Evolutionary conservation across 1,284 basidiomycete species (phyloP).

Genomic region (Mycena sp.): DNA sequence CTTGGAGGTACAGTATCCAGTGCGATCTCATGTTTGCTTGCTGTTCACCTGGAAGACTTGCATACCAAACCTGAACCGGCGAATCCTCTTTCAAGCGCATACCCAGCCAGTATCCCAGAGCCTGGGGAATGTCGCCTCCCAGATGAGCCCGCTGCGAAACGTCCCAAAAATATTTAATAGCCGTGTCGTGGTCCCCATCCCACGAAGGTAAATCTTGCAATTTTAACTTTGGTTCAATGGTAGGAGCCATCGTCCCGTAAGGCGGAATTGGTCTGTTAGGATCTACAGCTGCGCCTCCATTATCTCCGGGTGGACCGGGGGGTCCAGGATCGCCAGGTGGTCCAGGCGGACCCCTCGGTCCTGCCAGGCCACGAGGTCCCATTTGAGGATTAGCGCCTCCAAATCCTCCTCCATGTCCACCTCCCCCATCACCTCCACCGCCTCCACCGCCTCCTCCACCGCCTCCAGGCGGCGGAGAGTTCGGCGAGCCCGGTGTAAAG

Average conservation of each 20-base stretch:
- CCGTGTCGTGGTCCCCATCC: no score
- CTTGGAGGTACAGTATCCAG: no score
- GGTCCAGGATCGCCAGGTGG: background rate
- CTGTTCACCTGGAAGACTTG: background rate
- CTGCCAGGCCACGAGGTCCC: background rate
- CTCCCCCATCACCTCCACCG: no score
- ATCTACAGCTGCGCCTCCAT: no score
- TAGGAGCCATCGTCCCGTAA: background rate
- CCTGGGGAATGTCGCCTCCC: background rate
- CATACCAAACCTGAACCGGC: constrained; percentile 10
- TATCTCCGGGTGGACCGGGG: background rate
- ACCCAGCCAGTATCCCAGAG: constrained; percentile 14
- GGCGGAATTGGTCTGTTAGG: background rate
- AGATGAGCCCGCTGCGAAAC: background rate
- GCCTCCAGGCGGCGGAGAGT: no score
- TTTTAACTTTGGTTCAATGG: background rate
- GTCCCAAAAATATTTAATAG: background rate
- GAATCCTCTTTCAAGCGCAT: background rate
- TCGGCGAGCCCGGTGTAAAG: no score
- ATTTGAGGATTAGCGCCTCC: no score
- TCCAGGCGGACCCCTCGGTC: background rate
- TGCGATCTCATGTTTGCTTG: background rate
- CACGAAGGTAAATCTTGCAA: background rate
- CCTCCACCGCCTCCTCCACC: no score
- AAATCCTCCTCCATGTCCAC: no score